Percentiles rank a stretch among this genome's conserved stretches.
phyloP scores from a whole-genome alignment of 495 filamentous ascomycete genomes.

The Schizothecium vesticola region DNA sequence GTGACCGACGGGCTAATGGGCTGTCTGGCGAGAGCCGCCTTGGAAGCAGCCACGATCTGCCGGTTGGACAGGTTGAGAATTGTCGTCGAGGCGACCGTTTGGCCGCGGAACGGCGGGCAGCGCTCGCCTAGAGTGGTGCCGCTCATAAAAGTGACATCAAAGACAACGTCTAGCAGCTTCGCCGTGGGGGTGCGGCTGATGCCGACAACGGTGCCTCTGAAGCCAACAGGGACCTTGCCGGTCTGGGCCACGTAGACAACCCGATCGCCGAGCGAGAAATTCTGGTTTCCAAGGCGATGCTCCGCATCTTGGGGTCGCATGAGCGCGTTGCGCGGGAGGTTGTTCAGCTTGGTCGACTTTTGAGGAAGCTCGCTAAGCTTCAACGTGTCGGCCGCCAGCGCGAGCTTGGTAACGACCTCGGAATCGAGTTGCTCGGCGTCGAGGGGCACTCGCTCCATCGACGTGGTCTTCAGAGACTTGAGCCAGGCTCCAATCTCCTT shows the following conservation, averaged over 20 bases:
- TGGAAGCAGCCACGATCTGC: conserved; percentile 72
- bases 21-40: conserved; percentile 58
- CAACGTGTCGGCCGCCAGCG: conserved; percentile 63
- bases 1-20: conserved; percentile 50
- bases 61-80: conserved; percentile 82
- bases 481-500: conserved; percentile 91
- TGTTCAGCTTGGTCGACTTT: conserved; percentile 54
- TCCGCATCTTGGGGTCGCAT: conserved; percentile 90
- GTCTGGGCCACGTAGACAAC: conserved; percentile 89
- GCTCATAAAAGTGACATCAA: conserved; percentile 92
- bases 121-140: conserved; percentile 83
- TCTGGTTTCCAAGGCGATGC: conserved; percentile 79
- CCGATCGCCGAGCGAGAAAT: conserved; percentile 80
- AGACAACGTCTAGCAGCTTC: conserved; percentile 83
- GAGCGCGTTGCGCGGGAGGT: conserved; percentile 78
- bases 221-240: conserved; percentile 91
- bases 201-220: conserved; percentile 85
- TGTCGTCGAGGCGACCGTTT: conserved; percentile 75
- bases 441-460: conserved; percentile 86
- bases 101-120: conserved; percentile 93
- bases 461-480: conserved; percentile 80
- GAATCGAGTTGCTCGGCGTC: conserved; percentile 96
- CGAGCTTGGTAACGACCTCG: conserved; percentile 75
- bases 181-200: conserved; percentile 78
- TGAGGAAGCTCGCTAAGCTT: conserved; percentile 40